Evolutionary conservation across 2,329 filamentous ascomycete species (phyloP), one percentile per base, ranked within the genome.

Genomic region (Aspergillus ibericus): DNA sequence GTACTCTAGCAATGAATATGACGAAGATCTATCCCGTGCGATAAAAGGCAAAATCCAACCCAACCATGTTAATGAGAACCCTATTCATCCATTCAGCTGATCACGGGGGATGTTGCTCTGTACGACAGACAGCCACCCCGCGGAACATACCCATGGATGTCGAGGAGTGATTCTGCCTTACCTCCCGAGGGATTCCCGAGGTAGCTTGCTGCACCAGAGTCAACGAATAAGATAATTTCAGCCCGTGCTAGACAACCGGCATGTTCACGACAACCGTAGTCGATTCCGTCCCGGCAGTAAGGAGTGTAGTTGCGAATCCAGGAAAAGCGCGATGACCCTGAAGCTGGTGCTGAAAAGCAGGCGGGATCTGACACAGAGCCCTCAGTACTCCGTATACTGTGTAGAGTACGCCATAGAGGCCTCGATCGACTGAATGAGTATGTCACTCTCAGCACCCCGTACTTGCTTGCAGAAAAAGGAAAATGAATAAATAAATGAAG

Each of bases 21-120:
- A 53, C 51, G 51, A 53, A 53, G 38, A 32, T 29, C 35, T 53
- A 4, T 34, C 51, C 40, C 51, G 40, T 53, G 38, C 38, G 51
- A 40, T 44, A 53, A 53, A 53, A 44, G 51, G 36, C 38, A 53
- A 53, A 53, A 53, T 18, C 15, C 18, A 27, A 12, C 36, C 16
- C 51, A 44, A 44, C 51, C 51, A 40, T 44, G 51, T 53, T 25
- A 34, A 32, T 25, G 20, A 34, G 51, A 53, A 53, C 51, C 51
- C 51, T 44, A 53, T 42, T 20, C 38, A 29, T 27, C 36, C 29
- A 20, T 18, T 16, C 51, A 44, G 25, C 25, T 44, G 51, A 53
- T 44, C 51, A 53, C 51, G 49, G 40, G 38, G 16, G 18, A n/a
- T 29, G 16, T 44, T 20, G 38, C 51, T 27, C 36, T 44, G 51